Evolutionary conservation across 2,329 filamentous ascomycete genomes (phyloP).

Genomic region (Monosporascus sp.): DNA sequence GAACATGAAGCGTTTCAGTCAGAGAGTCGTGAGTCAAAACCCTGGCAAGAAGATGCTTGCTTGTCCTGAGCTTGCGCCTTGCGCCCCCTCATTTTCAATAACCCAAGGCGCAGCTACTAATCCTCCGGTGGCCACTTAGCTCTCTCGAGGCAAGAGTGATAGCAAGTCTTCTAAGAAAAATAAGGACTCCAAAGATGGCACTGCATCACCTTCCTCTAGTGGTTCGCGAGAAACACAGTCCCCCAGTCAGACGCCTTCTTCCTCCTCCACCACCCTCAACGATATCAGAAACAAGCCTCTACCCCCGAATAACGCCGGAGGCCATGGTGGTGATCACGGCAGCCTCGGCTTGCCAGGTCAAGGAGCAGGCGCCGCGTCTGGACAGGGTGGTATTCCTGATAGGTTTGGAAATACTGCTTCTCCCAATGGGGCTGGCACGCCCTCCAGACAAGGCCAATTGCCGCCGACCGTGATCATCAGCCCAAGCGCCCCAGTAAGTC

Average conservation of each 20-base stretch:
- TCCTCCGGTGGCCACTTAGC: slow-evolving; percentile 61
- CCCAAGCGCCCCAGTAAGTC: slow-evolving; percentile 81
- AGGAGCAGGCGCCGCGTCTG: slow-evolving; percentile 24
- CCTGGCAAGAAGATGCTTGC: slow-evolving; percentile 4
- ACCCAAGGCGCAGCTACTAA: slow-evolving; percentile 36
- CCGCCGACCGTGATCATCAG: slow-evolving; percentile 91
- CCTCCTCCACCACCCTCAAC: slow-evolving; percentile 80
- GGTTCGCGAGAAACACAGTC: slow-evolving; percentile 54
- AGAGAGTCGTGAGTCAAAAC: slow-evolving; percentile 77
- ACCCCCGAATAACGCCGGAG: slow-evolving; percentile 48
- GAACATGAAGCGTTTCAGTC: slow-evolving; percentile 92
- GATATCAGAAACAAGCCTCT: slow-evolving; percentile 80
- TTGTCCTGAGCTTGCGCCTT: slow-evolving; percentile 3
- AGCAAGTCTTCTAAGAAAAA: slow-evolving; percentile 79
- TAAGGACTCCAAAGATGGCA: slow-evolving; percentile 68
- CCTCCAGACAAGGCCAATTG: slow-evolving; percentile 58
- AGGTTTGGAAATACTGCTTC: slow-evolving; percentile 31
- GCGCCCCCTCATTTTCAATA: not conserved
- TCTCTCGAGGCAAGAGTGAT: slow-evolving; percentile 82
- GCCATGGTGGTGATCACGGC: slow-evolving; percentile 37
- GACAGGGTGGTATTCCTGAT: slow-evolving; percentile 28
- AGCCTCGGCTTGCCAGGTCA: slow-evolving; percentile 35
- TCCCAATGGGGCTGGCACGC: slow-evolving; percentile 53
- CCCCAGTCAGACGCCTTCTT: slow-evolving; percentile 71
- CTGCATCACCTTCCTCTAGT: slow-evolving; percentile 67